Conservation (phyloP, 2,329 filamentous ascomycete species). For the Verticillium albo-atrum region DNA sequence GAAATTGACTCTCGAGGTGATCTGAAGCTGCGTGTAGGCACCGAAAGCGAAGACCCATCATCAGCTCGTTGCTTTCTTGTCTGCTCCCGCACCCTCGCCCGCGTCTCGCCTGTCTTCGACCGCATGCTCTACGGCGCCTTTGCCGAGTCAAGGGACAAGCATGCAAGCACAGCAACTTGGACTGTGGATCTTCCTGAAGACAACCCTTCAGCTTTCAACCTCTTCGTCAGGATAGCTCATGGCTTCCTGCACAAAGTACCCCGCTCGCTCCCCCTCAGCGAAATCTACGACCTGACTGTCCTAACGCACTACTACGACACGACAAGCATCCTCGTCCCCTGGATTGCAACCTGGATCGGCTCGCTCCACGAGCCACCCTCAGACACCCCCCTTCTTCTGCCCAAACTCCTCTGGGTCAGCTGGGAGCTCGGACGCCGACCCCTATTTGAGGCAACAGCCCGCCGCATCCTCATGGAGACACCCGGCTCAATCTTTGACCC, state of each 20-base stretch:
- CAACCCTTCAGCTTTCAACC: conserved; percentile 18
- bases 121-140: conserved; percentile 23
- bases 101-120: conserved; percentile 21
- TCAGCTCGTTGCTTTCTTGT: conserved; percentile 13
- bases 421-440: conserved; percentile 23
- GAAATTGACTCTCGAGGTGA: conserved; percentile 12
- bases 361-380: conserved; percentile 10
- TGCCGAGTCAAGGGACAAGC: conserved; percentile 13
- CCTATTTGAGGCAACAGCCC: conserved; percentile 14
- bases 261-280: conserved; percentile 11
- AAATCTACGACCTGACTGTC: conserved; percentile 20
- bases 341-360: conserved; percentile 17
- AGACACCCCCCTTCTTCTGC: conserved; percentile 8
- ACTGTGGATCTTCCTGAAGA: conserved; percentile 24
- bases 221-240: conserved; percentile 25
- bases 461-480: conserved; percentile 18
- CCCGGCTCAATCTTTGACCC: conserved; percentile 5
- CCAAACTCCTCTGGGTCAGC: conserved; percentile 22
- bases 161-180: conserved; percentile 14
- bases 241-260: conserved; percentile 20
- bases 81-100: conserved; percentile 20
- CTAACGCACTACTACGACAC: conserved; percentile 26
- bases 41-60: not conserved
- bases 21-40: conserved; percentile 5
- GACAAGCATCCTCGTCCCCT: conserved; percentile 17